phyloP scores from a whole-genome alignment of 176 grass and related monocot genomes.

The Metroxylon sagu region DNA sequence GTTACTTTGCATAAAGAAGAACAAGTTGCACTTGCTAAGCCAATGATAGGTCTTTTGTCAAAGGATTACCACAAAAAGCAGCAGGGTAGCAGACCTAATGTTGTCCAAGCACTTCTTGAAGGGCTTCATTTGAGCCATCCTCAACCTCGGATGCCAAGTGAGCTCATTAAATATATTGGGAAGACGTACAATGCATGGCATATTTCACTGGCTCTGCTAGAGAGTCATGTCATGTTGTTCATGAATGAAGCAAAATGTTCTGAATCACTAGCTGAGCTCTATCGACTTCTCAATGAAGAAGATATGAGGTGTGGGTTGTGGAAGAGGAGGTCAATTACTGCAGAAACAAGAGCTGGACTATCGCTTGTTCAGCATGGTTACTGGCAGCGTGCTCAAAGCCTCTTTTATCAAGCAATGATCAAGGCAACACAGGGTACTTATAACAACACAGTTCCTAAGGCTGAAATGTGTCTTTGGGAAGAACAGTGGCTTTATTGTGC shows the following conservation, averaged over 20 bases:
- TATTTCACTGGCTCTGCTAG: constrained; percentile 70
- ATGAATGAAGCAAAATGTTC: constrained; percentile 92
- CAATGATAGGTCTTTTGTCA: constrained; percentile 87
- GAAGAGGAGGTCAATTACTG: constrained; percentile 95
- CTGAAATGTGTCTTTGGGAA: constrained; percentile 99
- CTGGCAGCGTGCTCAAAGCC: constrained; percentile 81
- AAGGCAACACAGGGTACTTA: constrained; percentile 99
- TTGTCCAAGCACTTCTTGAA: constrained; percentile 94
- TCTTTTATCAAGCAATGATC: constrained; percentile 99
- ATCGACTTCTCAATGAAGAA: constrained; percentile 93
- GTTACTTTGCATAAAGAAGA: constrained; percentile 97
- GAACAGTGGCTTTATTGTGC: constrained; percentile 94
- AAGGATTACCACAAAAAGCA: constrained; percentile 99
- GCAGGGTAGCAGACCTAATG: constrained; percentile 87
- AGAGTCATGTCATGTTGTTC: constrained; percentile 80
- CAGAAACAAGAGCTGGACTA: constrained; percentile 91
- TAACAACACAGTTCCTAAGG: constrained; percentile 88
- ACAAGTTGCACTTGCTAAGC: constrained; percentile 86
- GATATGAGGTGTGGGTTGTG: constrained; percentile 98
- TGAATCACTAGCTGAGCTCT: constrained; percentile 86
- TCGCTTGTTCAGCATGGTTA: constrained; percentile 97
- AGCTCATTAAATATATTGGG: constrained; percentile 98
- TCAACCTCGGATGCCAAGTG: constrained; percentile 96
- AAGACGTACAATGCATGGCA: constrained; percentile 98
- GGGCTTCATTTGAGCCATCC: constrained; percentile 98